phyloP scores from a whole-genome alignment of 192 early-diverging fungal genomes.

The Backusella sp. region DNA sequence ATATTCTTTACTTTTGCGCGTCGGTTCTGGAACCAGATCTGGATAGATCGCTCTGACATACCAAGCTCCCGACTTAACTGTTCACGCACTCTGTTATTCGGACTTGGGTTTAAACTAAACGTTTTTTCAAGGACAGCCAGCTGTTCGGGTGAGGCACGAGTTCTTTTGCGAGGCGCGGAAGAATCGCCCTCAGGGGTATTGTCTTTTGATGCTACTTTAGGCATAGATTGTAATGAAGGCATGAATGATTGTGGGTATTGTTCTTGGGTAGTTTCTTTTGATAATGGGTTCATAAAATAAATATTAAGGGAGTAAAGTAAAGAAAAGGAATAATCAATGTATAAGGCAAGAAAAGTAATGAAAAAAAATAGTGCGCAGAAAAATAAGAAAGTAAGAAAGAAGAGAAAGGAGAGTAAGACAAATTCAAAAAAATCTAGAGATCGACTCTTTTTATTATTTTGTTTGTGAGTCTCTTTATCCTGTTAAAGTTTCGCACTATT shows the following conservation, averaged over 20 bases:
- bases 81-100: slow-evolving; percentile 63
- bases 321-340: not conserved
- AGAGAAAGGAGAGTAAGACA: slow-evolving; percentile 7
- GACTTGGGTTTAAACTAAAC: slow-evolving; percentile 66
- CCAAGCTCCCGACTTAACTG: slow-evolving; percentile 63
- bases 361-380: not conserved
- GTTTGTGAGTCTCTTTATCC: not conserved
- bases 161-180: slow-evolving; percentile 50
- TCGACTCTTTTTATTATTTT: slow-evolving; percentile 7
- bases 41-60: slow-evolving; percentile 74
- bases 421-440: not conserved
- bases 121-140: slow-evolving; percentile 67
- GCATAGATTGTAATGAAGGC: slow-evolving; percentile 5
- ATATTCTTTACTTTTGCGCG: slow-evolving; percentile 76
- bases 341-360: not conserved
- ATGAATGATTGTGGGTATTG: not conserved
- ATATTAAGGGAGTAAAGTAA: slow-evolving; percentile 1
- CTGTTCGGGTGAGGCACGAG: slow-evolving; percentile 66
- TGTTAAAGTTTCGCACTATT: slow-evolving; percentile 7
- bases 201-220: not conserved
- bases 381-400: not conserved
- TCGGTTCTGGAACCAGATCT: slow-evolving; percentile 87
- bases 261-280: not conserved
- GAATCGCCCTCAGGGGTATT: not conserved
- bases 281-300: not conserved